These are phyloP conservation scores for Synchytrium microbalum DNA, from an alignment of 371 early-diverging fungal species.

Conservation along the genomic window DNA sequence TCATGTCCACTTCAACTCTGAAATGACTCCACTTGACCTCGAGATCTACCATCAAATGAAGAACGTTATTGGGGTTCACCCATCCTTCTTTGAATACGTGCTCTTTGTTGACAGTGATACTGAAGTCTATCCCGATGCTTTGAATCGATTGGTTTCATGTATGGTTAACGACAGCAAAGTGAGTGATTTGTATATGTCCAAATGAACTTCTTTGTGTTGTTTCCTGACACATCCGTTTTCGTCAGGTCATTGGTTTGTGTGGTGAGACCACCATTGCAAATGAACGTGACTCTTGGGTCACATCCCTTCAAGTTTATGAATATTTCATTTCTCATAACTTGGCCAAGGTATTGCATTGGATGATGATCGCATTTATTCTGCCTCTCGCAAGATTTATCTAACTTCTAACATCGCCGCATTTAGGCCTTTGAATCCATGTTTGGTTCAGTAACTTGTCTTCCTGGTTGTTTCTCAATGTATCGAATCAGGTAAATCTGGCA, in stretches of 20 bases:
- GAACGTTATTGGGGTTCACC: constrained; percentile 76
- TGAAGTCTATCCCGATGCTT: constrained; percentile 71
- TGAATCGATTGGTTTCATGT: constrained; percentile 78
- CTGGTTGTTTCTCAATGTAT: constrained; percentile 73
- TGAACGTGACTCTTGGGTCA: constrained; percentile 71
- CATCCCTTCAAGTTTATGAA: constrained; percentile 96
- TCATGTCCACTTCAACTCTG: constrained; percentile 86
- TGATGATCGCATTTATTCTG: too few relatives aligned
- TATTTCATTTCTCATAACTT: constrained; percentile 93
- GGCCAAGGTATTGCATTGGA: too few relatives aligned
- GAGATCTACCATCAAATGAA: constrained; percentile 86
- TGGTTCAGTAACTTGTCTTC: constrained; percentile 75
- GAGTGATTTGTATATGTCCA: background rate
- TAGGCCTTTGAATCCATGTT: constrained; percentile 99
- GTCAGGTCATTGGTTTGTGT: constrained; percentile 62
- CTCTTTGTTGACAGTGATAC: constrained; percentile 97
- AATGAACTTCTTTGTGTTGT: constrained; percentile 59
- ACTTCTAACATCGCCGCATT: constrained; percentile 69
- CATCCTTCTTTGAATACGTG: constrained; percentile 81
- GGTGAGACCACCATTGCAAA: constrained; percentile 80
- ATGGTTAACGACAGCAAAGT: constrained; percentile 84
- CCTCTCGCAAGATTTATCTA: too few relatives aligned
- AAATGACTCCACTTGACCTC: constrained; percentile 79
- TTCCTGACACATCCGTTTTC: constrained; percentile 71
- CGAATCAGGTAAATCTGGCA: constrained; percentile 29